Evolutionary conservation across 805 yeast genomes (phyloP), one percentile per base, ranked within the genome.

Genomic region (Candida namnaoensis): DNA sequence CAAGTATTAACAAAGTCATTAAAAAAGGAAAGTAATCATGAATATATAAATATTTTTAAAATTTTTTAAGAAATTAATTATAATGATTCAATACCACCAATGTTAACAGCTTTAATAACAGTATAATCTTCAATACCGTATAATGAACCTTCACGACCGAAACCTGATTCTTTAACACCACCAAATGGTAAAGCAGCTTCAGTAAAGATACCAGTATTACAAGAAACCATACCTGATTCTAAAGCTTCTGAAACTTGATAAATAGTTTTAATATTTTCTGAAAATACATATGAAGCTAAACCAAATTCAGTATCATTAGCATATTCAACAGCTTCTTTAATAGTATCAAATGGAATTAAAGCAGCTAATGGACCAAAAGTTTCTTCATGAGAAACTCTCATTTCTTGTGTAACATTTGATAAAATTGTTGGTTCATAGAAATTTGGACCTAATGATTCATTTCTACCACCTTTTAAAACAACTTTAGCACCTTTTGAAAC

Each of bases 361-460:
- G 82, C 79, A 42, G 76, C 80, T 44, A 79, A 61, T 3, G 86
- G 85, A 32, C 85, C 85, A 49, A 79, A 79, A 5, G 82, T 78
- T 59, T 79, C 86, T 50, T 79, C 82, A 34, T 59, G 58, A 5
- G 69, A 57, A 7, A 77, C 78, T 47, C 60, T 62, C 65, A 76
- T 74, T 24, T 69, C 69, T 34, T 61, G 65, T 32, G 78, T 66
- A 26, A 76, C 79, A 52, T 74, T 64, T 12, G 70, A 64, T 38
- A 79, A 52, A 13, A 79, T 71, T 6, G 77, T 68, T 33, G 84
- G 85, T 15, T 72, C 63, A 49, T 73, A 74, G 51, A 73, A 79
- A 47, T 70, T 60, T 42, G 68, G 64, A 30, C 82, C 81, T 36
- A 73, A 53, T 2, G 67, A 64, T 1, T 75, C 65, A 39, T 71